Evolutionary conservation across 441 rosid species (phyloP).

Genomic region (Adansonia grandidieri): DNA sequence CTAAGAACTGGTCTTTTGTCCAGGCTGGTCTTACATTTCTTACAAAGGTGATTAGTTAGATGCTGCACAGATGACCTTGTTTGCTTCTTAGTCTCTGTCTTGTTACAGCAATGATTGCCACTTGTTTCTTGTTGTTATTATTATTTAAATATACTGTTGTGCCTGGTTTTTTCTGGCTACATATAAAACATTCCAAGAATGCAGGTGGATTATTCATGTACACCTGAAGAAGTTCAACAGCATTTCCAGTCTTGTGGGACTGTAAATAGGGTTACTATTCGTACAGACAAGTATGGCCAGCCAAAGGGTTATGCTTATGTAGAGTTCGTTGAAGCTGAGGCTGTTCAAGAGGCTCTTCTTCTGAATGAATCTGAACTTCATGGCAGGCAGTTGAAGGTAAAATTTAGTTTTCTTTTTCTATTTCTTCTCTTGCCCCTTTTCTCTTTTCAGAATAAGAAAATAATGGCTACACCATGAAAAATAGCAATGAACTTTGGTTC

Average conservation of each 20-base stretch:
- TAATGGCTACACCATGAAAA: neutral
- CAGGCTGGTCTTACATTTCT: slow-evolving; percentile 1
- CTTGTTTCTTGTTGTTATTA: slow-evolving; percentile 10
- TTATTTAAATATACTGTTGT: neutral
- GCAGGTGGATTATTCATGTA: slow-evolving; percentile 71
- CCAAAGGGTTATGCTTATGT: slow-evolving; percentile 80
- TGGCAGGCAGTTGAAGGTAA: slow-evolving; percentile 71
- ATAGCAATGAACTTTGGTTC: too few species aligned
- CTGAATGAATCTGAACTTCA: slow-evolving; percentile 68
- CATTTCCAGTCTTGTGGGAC: slow-evolving; percentile 75
- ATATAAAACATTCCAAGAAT: slow-evolving; percentile 7
- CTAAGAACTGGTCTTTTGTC: neutral
- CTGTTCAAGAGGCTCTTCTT: slow-evolving; percentile 63
- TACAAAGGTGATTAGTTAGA: neutral
- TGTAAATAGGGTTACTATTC: slow-evolving; percentile 67
- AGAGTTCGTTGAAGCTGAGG: slow-evolving; percentile 64
- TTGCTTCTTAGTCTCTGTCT: neutral
- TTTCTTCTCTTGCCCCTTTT: neutral
- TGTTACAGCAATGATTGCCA: neutral
- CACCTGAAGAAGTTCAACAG: slow-evolving; percentile 77
- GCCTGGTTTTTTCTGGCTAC: neutral
- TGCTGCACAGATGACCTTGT: slow-evolving; percentile 16
- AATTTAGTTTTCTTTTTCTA: neutral
- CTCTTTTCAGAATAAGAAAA: slow-evolving; percentile 3
- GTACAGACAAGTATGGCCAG: slow-evolving; percentile 67